Evolutionary conservation across 2,329 filamentous ascomycete species (phyloP).

Genomic region (Alternaria ventricosa): DNA sequence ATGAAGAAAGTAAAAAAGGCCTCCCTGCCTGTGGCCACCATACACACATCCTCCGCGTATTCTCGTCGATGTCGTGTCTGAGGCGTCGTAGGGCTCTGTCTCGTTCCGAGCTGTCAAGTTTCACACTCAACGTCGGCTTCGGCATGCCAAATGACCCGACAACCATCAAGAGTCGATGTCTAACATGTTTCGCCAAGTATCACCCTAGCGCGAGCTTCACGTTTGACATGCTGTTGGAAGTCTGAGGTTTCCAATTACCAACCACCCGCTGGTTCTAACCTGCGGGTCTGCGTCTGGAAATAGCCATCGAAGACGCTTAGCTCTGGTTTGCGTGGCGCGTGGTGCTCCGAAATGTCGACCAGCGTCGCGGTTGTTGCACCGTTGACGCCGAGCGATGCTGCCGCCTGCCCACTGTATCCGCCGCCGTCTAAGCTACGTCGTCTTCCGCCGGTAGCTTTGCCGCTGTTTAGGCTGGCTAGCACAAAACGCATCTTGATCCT

Average conservation of each 20-base stretch:
- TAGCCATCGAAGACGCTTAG: slow-evolving; percentile 46
- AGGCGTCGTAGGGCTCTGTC: neutral
- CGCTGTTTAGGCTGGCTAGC: slow-evolving; percentile 38
- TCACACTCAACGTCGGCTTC: neutral
- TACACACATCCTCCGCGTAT: neutral
- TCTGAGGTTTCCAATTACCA: slow-evolving; percentile 17
- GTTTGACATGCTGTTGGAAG: slow-evolving; percentile 11
- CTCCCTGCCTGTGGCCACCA: neutral
- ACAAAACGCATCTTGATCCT: slow-evolving; percentile 44
- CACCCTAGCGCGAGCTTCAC: neutral
- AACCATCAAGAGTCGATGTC: neutral
- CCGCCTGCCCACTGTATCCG: slow-evolving; percentile 40
- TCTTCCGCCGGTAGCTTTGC: slow-evolving; percentile 33
- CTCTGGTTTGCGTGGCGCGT: slow-evolving; percentile 32
- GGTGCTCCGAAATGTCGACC: slow-evolving; percentile 21
- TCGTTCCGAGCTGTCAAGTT: slow-evolving; percentile 9
- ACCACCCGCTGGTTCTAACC: slow-evolving; percentile 27
- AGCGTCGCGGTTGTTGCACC: slow-evolving; percentile 17
- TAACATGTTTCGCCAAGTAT: slow-evolving; percentile 23
- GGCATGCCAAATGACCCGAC: neutral
- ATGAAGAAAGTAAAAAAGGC: neutral
- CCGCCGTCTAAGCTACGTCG: slow-evolving; percentile 46
- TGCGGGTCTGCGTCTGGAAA: slow-evolving; percentile 41
- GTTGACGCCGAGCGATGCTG: slow-evolving; percentile 24
- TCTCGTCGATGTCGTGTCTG: neutral